Conservation (phyloP, 1,284 basidiomycete genomes). For the Leccinum huronense region DNA sequence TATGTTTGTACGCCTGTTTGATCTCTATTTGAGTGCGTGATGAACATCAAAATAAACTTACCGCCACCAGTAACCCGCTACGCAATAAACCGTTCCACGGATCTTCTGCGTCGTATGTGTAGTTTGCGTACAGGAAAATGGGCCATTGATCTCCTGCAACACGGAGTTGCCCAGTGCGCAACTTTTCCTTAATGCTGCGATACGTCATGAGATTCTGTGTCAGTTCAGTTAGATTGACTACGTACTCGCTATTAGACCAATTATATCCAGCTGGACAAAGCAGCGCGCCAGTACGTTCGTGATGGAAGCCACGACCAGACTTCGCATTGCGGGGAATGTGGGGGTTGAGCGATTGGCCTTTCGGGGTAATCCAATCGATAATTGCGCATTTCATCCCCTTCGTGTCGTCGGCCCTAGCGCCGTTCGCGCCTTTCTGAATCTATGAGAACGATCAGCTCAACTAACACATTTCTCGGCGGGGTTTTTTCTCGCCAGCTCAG, state of each 20-base stretch:
- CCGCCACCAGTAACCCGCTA: not conserved
- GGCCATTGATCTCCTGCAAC: not conserved
- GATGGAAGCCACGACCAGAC: not conserved
- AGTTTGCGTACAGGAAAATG: not conserved
- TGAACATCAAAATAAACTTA: not conserved
- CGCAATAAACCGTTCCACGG: not conserved
- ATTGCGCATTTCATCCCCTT: not conserved
- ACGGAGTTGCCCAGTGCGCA: not conserved
- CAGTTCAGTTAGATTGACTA: not conserved
- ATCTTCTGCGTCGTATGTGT: not conserved
- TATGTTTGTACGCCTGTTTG: constrained; percentile 10
- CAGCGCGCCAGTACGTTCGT: not conserved
- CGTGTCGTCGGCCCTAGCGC: not conserved
- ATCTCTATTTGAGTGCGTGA: not conserved
- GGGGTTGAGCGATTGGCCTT: not conserved
- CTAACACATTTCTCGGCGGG: not conserved
- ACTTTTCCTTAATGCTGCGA: not conserved
- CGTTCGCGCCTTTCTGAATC: not conserved
- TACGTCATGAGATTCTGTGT: not conserved
- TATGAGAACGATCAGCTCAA: not conserved
- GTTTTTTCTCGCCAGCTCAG: not conserved
- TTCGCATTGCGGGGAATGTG: not conserved
- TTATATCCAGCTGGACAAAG: not conserved
- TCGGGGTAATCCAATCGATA: not conserved
- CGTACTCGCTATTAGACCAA: not conserved